Percentiles rank a stretch among this genome's conserved stretches.
phyloP scores from a whole-genome alignment of 169 alveolate species.

The Plasmodium adleri region DNA sequence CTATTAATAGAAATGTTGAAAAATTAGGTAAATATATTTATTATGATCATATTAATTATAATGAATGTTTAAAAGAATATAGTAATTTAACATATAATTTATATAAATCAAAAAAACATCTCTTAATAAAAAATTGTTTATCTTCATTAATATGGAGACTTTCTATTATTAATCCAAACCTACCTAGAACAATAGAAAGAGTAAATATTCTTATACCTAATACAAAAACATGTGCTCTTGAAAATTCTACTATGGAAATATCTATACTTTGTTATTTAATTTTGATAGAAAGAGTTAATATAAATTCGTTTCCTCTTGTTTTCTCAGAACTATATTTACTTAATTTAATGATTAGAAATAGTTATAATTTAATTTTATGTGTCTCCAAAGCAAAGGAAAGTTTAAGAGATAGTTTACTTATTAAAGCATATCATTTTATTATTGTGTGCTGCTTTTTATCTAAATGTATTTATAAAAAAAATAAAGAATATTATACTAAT shows the following conservation, averaged over 20 bases:
- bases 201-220: conserved; percentile 75
- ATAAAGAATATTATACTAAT: conserved; percentile 28
- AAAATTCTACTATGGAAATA: conserved; percentile 74
- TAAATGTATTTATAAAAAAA: conserved; percentile 30
- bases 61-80: conserved; percentile 30
- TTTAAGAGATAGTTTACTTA: conserved; percentile 15
- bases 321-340: conserved; percentile 68
- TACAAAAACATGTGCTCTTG: conserved; percentile 70
- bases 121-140: conserved; percentile 25
- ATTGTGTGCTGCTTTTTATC: conserved; percentile 32
- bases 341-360: conserved; percentile 76
- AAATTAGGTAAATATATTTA: conserved; percentile 29
- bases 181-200: conserved; percentile 41
- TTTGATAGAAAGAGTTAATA: conserved; percentile 59
- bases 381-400: conserved; percentile 37
- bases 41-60: conserved; percentile 42
- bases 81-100: background rate
- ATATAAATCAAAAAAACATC: conserved; percentile 18
- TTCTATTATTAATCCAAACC: conserved; percentile 51
- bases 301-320: conserved; percentile 31
- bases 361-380: conserved; percentile 66
- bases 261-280: conserved; percentile 63
- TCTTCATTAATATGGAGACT: conserved; percentile 72
- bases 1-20: conserved; percentile 62
- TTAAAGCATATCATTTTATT: conserved; percentile 70